Evolutionary conservation across 1,284 basidiomycete species (phyloP), one percentile per base, ranked within the genome.

Genomic region (Cryptococcus sp.): DNA sequence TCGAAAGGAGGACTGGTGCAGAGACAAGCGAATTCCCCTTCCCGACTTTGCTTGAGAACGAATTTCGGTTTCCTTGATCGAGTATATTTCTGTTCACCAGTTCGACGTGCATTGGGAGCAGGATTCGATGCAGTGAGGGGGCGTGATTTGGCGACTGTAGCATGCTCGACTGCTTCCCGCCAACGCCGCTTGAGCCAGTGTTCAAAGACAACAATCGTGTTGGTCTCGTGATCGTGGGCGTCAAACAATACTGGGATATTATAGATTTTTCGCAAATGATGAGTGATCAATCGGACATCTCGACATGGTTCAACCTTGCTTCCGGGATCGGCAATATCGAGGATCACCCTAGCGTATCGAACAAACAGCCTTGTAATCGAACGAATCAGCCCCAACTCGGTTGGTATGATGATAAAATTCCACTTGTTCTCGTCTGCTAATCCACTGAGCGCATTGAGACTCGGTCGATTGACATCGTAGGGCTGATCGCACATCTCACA

Each of bases 401-500:
- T 37, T 1, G 66, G 66, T 1, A 24, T 47, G 46, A 73, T 51
- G 13, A 61, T 39, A 50, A 70, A 71, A 40, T 58, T 61, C 55
- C 59, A 67, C 45, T 55, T 45, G 9, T 54, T 34, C 0, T 57
- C 42, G 24, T 63, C 55, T 22, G 60, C 55, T 4, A 64, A 48
- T 2, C 23, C 16, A 0, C 56, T 54, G 28, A 71, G 50, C 5
- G 46, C 51, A 37, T 66, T 42, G 25, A 69, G 41, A 9, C 62
- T 63, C 7, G 67, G 62, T n/a, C 63, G 59, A 46, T 66, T 55
- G 44, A 66, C 61, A 23, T 56, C 56, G 19, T 60, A 54, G 2
- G 62, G 43, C 14, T 59, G 50, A n/a, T 55, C 49, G 54, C 73
- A 75, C 62, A 72, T 69, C 37, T 60, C 57, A 47, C 73, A 75